Percentiles rank a stretch among this genome's conserved stretches.
Conservation (phyloP, 176 grass and related monocot genomes). For the Tillandsia fasciculata region DNA sequence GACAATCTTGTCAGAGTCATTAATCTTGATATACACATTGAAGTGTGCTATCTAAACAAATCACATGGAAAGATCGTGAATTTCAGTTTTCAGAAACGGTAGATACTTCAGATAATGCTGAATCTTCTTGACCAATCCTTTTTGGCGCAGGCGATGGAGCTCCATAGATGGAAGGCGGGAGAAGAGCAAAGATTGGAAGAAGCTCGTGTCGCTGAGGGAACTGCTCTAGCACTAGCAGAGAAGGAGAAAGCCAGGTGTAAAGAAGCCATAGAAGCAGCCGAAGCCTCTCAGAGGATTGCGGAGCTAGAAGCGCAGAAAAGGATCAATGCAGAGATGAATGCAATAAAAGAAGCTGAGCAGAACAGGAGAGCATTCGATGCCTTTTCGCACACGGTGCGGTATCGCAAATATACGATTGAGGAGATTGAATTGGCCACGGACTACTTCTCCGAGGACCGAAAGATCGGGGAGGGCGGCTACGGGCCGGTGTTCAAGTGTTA, state of each 20-base stretch:
- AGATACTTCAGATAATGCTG: no score
- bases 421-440: slow-evolving; percentile 79
- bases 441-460: slow-evolving; percentile 44
- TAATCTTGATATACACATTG: no score
- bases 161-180: slow-evolving; percentile 58
- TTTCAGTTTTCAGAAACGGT: no score
- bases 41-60: no score
- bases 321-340: slow-evolving; percentile 47
- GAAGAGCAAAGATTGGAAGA: slow-evolving; percentile 48
- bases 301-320: slow-evolving; percentile 74
- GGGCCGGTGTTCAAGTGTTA: slow-evolving; percentile 76
- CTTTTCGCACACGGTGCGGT: slow-evolving; percentile 28
- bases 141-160: slow-evolving; percentile 40
- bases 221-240: slow-evolving; percentile 50
- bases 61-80: no score
- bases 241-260: slow-evolving; percentile 56
- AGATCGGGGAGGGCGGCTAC: slow-evolving; percentile 92
- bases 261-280: slow-evolving; percentile 49
- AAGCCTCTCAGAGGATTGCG: slow-evolving; percentile 50
- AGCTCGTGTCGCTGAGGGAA: slow-evolving; percentile 52
- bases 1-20: no score
- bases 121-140: no score
- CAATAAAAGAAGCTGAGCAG: slow-evolving; percentile 58
- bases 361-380: slow-evolving; percentile 25
- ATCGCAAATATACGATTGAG: slow-evolving; percentile 56